phyloP scores from a whole-genome alignment of 768 basidiomycete species.

The Xerocomellus intermedius region DNA sequence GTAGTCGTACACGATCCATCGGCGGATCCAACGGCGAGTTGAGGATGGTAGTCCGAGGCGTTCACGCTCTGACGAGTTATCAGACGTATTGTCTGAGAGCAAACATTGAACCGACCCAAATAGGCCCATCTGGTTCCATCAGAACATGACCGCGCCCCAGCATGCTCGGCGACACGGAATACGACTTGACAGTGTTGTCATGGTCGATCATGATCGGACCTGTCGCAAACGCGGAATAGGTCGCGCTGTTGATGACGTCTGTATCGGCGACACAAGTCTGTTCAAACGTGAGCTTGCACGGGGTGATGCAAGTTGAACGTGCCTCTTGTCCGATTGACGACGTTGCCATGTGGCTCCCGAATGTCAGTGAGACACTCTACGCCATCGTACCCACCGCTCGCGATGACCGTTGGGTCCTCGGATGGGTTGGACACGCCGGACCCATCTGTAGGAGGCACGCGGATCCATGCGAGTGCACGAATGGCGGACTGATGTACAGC shows the following conservation, averaged over 20 bases:
- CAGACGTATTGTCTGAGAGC: background rate
- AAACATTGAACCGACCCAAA: constrained; percentile 64
- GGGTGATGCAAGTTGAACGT: constrained; percentile 2
- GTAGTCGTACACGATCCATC: constrained; percentile 82
- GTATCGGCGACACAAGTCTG: background rate
- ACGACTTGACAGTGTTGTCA: constrained; percentile 77
- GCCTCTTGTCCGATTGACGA: constrained; percentile 81
- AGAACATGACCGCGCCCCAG: constrained; percentile 71
- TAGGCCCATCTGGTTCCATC: constrained; percentile 72
- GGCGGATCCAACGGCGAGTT: constrained; percentile 75
- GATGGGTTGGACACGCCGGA: constrained; percentile 45
- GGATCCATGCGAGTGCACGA: constrained; percentile 73
- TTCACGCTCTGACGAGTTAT: constrained; percentile 51
- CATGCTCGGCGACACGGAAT: constrained; percentile 69
- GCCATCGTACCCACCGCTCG: constrained; percentile 81
- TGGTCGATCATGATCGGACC: constrained; percentile 78
- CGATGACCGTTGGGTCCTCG: constrained; percentile 68
- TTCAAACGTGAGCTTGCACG: background rate
- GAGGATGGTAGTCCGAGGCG: constrained; percentile 84
- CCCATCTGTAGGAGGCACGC: constrained; percentile 54
- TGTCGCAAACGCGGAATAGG: constrained; percentile 66
- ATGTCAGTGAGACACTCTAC: constrained; percentile 74
- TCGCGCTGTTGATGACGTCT: constrained; percentile 72
- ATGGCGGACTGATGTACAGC: constrained; percentile 78
- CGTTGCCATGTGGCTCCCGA: constrained; percentile 61